Percentiles rank a stretch among this genome's conserved stretches.
Evolutionary conservation across 345 rosid genomes (phyloP).

Genomic region (Gossypioides kirkii): DNA sequence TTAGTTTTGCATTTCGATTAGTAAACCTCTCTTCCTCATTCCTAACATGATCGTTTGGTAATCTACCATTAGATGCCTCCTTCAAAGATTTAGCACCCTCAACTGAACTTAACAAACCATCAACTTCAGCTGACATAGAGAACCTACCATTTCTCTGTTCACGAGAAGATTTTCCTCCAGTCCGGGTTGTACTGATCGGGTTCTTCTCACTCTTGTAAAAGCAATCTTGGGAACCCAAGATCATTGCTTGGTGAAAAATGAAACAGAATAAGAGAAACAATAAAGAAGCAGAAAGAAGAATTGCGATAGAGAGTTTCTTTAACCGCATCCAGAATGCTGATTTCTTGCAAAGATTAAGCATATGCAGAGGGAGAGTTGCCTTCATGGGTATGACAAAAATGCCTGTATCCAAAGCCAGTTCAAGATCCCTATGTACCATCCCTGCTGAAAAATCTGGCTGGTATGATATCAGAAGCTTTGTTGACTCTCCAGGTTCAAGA

Average conservation of each 20-base stretch:
- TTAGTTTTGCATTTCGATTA: conserved; percentile 16
- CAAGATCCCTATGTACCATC: conserved; percentile 47
- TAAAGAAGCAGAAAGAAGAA: conserved; percentile 40
- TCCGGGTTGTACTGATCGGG: conserved; percentile 20
- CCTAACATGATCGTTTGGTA: conserved; percentile 19
- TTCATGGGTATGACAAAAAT: conserved; percentile 61
- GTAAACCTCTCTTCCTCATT: conserved; percentile 7
- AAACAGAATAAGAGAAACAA: conserved; percentile 43
- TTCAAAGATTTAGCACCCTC: conserved; percentile 31
- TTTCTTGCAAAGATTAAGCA: conserved; percentile 56
- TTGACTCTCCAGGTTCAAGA: conserved; percentile 62
- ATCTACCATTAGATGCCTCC: conserved; percentile 19
- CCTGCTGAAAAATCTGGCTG: conserved; percentile 45
- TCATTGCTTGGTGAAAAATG: conserved; percentile 31
- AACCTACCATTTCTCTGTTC: conserved; percentile 25
- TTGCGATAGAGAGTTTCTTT: conserved; percentile 43
- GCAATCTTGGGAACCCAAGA: conserved; percentile 31
- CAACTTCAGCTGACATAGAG: conserved; percentile 36
- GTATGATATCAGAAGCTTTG: conserved; percentile 52
- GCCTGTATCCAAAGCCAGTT: conserved; percentile 51
- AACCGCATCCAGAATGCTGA: conserved; percentile 51
- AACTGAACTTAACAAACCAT: conserved; percentile 35
- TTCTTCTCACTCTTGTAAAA: conserved; percentile 29
- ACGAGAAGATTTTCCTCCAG: conserved; percentile 38
- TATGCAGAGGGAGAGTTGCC: conserved; percentile 53